Evolutionary conservation across 176 grass and related monocot genomes (phyloP).

Genomic region (Thalia dealbata): DNA sequence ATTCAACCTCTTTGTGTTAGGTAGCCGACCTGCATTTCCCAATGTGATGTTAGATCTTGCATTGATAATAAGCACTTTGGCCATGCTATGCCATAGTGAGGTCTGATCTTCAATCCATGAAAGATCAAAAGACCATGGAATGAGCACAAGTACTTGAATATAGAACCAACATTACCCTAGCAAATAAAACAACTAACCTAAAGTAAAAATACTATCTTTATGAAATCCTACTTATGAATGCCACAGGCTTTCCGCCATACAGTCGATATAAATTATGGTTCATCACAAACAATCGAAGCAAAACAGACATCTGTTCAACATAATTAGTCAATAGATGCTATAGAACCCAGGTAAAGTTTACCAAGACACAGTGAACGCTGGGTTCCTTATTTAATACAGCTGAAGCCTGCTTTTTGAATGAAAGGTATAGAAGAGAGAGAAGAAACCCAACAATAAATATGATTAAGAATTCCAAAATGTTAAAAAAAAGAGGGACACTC

Average conservation of each 20-base stretch:
- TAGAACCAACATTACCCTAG: not conserved
- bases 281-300: too few relatives aligned
- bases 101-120: not conserved
- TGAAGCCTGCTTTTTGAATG: not conserved
- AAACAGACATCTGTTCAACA: too few relatives aligned
- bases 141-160: not conserved
- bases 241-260: too few relatives aligned
- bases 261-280: too few relatives aligned
- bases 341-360: too few relatives aligned
- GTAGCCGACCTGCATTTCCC: slow-evolving; percentile 41
- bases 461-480: not conserved
- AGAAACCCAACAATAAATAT: too few relatives aligned
- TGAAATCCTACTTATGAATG: too few relatives aligned
- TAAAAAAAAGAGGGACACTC: not conserved
- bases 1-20: slow-evolving; percentile 79
- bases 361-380: not conserved
- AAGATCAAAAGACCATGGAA: not conserved
- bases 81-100: not conserved
- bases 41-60: not conserved
- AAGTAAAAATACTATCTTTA: not conserved
- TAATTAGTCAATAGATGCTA: too few relatives aligned
- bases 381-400: not conserved
- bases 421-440: too few relatives aligned
- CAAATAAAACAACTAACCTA: not conserved
- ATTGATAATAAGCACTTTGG: not conserved